Evolutionary conservation across 2,329 filamentous ascomycete species (phyloP), one percentile per base, ranked within the genome.

Genomic region (Xylariales sp.): DNA sequence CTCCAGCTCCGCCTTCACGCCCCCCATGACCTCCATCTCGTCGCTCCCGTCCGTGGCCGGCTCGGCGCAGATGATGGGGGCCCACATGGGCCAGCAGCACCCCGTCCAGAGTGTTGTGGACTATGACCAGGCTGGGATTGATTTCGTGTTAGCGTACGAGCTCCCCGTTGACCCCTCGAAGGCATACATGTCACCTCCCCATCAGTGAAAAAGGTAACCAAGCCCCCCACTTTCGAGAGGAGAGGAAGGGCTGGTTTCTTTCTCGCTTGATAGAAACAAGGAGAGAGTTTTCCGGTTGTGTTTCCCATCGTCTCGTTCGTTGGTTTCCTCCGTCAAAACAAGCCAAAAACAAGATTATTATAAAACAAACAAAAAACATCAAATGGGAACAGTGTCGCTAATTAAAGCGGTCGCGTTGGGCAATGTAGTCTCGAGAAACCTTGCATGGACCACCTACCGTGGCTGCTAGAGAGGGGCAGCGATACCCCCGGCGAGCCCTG

Each of bases 111-210:
- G 79, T 77, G 80, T 82, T 52, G 78, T 92, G 74, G 91, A 94
- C 78, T 91, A 92, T 82, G 91, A 95, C 79, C 91, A 94, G 79
- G 88, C 92, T 74, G 93, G 93, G 78, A 94, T 96, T 82, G 93
- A 96, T 81, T 95, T 96, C 83, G 93, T 96, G 76, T 87, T 96
- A 87, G 91, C 92, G 93, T 96, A 94, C 87, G 92, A 88, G 78
- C 77, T 78, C 80, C 81, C 77, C 70, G 72, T 76, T 76, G 74
- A 84, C 81, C 83, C 84, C 80, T 86, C 87, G 81, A 86, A 85
- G 82, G 85, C 87, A 79, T 91, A 91, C 81, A 85, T 87, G 79
- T 89, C 88, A 82, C 88, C 88, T 82, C 87, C 87, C 78, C 87
- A 84, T 74, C 83, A 86, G 76, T 86, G 83, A 83, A 74, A 74